These are phyloP conservation scores for Metarhizium guizhouense DNA, from an alignment of 2,329 filamentous ascomycete species.

Conservation along the genomic window DNA sequence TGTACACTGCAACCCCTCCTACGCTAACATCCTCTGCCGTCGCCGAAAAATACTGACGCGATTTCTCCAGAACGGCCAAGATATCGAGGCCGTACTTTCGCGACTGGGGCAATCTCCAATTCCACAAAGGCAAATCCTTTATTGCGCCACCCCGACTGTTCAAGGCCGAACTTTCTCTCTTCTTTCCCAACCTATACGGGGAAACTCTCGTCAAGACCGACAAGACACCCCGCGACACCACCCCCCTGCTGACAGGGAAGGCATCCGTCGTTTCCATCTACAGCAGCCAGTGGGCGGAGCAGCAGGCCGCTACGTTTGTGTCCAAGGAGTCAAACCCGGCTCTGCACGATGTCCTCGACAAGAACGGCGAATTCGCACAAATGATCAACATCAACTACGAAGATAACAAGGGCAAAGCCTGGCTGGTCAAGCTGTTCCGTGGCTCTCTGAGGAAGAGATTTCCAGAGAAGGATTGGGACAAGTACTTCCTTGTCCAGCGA, in stretches of 20 bases:
- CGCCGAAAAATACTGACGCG: background rate
- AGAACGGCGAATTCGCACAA: slow-evolving; percentile 52
- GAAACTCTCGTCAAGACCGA: slow-evolving; percentile 57
- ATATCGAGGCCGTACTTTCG: slow-evolving; percentile 88
- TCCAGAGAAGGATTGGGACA: slow-evolving; percentile 43
- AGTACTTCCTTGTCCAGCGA: slow-evolving; percentile 52
- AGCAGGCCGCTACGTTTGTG: slow-evolving; percentile 67
- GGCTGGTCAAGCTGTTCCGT: slow-evolving; percentile 49
- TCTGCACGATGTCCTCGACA: slow-evolving; percentile 53
- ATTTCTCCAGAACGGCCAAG: slow-evolving; percentile 51
- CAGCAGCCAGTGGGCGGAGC: slow-evolving; percentile 76
- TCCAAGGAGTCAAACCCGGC: slow-evolving; percentile 56
- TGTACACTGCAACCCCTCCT: slow-evolving; percentile 43
- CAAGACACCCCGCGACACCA: slow-evolving; percentile 56
- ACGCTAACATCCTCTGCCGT: too few relatives aligned
- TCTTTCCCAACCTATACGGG: slow-evolving; percentile 87
- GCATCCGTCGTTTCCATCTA: slow-evolving; percentile 75
- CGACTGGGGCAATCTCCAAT: slow-evolving; percentile 79
- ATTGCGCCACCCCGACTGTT: slow-evolving; percentile 78
- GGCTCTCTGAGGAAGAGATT: slow-evolving; percentile 41
- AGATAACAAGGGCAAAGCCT: slow-evolving; percentile 62
- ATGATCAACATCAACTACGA: slow-evolving; percentile 83
- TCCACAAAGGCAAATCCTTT: slow-evolving; percentile 88
- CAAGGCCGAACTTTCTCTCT: slow-evolving; percentile 71
- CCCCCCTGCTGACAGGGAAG: slow-evolving; percentile 61